phyloP scores from a whole-genome alignment of 805 yeast species.

The Myxozyma kluyveri region DNA sequence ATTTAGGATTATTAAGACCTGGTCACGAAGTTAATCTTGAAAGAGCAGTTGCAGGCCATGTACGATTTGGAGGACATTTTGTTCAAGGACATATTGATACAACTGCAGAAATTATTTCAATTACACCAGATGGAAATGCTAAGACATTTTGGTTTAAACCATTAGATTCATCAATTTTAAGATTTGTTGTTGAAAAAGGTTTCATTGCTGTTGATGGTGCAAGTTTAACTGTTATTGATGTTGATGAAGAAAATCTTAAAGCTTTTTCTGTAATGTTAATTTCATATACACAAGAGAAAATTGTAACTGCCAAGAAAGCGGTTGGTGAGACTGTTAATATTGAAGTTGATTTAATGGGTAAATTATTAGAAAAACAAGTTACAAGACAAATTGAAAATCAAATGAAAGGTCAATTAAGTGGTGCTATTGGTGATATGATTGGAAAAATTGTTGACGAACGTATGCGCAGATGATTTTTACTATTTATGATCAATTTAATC shows the following conservation, averaged over 20 bases:
- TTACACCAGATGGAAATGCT: slow-evolving; percentile 66
- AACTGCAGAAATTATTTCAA: slow-evolving; percentile 60
- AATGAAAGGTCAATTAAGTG: slow-evolving; percentile 50
- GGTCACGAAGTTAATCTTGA: slow-evolving; percentile 80
- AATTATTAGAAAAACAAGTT: slow-evolving; percentile 84
- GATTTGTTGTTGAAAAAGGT: slow-evolving; percentile 91
- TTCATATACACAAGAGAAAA: slow-evolving; percentile 82
- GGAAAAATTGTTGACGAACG: slow-evolving; percentile 48
- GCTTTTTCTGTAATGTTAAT: slow-evolving; percentile 85
- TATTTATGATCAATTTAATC: not conserved
- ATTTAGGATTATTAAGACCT: slow-evolving; percentile 56
- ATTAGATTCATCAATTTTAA: slow-evolving; percentile 44
- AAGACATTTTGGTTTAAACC: slow-evolving; percentile 71
- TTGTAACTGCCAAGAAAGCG: slow-evolving; percentile 61
- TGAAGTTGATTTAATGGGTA: slow-evolving; percentile 94
- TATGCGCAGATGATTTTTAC: no score
- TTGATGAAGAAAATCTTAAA: slow-evolving; percentile 50
- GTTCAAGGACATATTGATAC: slow-evolving; percentile 99
- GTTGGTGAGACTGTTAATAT: slow-evolving; percentile 72
- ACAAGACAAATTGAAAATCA: slow-evolving; percentile 45
- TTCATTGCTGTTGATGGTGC: slow-evolving; percentile 92
- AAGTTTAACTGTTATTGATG: slow-evolving; percentile 80
- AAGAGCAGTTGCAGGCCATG: slow-evolving; percentile 81
- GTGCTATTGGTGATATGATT: slow-evolving; percentile 53
- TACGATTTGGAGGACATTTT: slow-evolving; percentile 92